Conservation (phyloP, 257 asterid genomes). For the Przewalskia tangutica region DNA sequence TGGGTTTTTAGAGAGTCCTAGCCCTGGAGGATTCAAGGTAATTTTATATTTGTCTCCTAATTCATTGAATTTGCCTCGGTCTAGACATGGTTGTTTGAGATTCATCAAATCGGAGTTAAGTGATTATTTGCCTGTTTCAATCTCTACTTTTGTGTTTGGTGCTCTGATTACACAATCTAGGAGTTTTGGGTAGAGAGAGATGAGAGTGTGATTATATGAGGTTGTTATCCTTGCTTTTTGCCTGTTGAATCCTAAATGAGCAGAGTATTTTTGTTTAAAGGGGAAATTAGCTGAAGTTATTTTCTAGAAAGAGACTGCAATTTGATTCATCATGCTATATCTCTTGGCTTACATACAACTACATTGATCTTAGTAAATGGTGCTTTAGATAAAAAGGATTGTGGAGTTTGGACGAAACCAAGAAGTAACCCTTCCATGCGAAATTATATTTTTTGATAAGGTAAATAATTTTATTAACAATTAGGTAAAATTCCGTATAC, state of each 20-base stretch:
- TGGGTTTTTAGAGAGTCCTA: conserved; percentile 89
- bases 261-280: neutral
- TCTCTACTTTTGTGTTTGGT: neutral
- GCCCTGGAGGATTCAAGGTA: conserved; percentile 93
- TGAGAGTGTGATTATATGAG: neutral
- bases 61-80: neutral
- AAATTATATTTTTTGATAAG: no score
- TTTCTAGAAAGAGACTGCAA: neutral
- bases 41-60: conserved; percentile 6
- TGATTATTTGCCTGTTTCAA: neutral
- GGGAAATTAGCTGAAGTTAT: neutral
- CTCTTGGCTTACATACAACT: no score
- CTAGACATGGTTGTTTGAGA: neutral
- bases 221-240: neutral
- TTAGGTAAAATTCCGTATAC: no score
- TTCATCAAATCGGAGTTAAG: neutral
- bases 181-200: neutral
- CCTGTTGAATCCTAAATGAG: neutral
- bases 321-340: no score
- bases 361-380: no score
- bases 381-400: no score
- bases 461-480: no score
- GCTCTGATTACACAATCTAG: neutral
- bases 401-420: no score
- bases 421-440: no score